Base-by-base conservation (phyloP, 352 stramenopile species). In the Saprolegnia parasitica region DNA sequence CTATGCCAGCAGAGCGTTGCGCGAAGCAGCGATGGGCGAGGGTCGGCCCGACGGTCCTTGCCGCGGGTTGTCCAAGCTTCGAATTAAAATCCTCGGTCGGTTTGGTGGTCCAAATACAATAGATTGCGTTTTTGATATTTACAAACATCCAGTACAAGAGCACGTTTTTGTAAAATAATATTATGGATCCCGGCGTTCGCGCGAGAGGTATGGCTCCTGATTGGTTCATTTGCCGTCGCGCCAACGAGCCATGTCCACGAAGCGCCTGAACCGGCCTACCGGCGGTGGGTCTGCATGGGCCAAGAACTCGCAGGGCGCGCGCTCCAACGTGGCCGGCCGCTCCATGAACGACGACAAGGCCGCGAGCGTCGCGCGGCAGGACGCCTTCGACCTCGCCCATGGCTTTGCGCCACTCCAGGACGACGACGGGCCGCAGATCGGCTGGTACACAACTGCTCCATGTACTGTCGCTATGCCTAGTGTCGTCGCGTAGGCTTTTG, bases 371-470 rank as follows among this genome's bases (percentile, higher is more conserved):
- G 68, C 78, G 26, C 81, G 82, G 64, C 83, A 83, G 29, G 81
- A 93, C 71, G 83, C 80, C 47, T 74, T 93, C 39, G 86, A 93
- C 70, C 71, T 77, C 37, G 85, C 86, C 54, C 79, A 90, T 56
- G 85, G 85, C 45, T 93, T 91, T 50, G 73, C 73, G 21, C 66
- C 90, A 57, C 76, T 93, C 5, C 72, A 86, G 16, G 77, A 81
- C n/a, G 68, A 78, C 60, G 73, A 81, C 8, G 65, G 50, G 32
- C 65, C 71, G 20, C 74, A 76, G 37, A 67, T 67, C 29, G 58
- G 58, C 37, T 67, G 58, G 58, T 67, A 39, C 39, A 21, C 24
- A 20, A 10, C 24, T 32, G 10, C 5, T 29, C 2, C 4, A 56
- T 56, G 49, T 18, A 10, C 10, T 49, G 42, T 49, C 42, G 42